These are phyloP conservation scores for Elaeis oleifera DNA, from an alignment of 202 grass and related monocot species.

Conservation along the genomic window DNA sequence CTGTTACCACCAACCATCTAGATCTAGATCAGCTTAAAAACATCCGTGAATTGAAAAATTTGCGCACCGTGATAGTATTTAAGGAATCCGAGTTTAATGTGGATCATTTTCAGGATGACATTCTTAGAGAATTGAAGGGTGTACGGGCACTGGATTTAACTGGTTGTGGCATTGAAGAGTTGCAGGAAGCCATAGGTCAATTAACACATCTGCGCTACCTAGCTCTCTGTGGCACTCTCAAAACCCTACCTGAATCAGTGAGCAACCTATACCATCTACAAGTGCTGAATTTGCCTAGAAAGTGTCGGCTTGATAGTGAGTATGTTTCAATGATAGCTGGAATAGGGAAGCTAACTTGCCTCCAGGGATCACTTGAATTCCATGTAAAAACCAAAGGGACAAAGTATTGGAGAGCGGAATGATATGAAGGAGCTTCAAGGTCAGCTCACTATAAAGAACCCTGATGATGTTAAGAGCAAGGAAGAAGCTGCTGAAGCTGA, in stretches of 20 bases:
- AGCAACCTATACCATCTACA: constrained; percentile 34
- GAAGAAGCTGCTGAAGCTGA: constrained; percentile 9
- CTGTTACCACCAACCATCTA: constrained; percentile 19
- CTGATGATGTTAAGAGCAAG: neutral
- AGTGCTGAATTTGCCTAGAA: too few species aligned
- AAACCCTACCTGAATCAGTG: constrained; percentile 14
- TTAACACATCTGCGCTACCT: constrained; percentile 39
- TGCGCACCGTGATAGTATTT: constrained; percentile 30
- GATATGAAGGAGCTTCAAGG: constrained; percentile 14
- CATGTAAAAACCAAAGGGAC: neutral
- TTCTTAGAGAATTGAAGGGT: constrained; percentile 9
- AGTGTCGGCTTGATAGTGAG: neutral
- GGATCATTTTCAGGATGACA: constrained; percentile 11
- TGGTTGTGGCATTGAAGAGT: constrained; percentile 16
- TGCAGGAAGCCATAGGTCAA: constrained; percentile 19
- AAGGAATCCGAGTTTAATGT: constrained; percentile 1
- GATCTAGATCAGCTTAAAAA: constrained; percentile 3
- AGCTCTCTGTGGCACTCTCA: constrained; percentile 5
- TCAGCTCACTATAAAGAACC: too few species aligned
- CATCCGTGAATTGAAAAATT: constrained; percentile 14
- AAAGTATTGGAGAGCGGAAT: constrained; percentile 6
- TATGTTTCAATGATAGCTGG: constrained; percentile 8
- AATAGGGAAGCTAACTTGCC: constrained; percentile 22
- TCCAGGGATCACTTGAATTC: constrained; percentile 9
- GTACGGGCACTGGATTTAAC: constrained; percentile 18